Base-by-base conservation (phyloP, 2,329 filamentous ascomycete genomes). In the Aspergillus sp. region DNA sequence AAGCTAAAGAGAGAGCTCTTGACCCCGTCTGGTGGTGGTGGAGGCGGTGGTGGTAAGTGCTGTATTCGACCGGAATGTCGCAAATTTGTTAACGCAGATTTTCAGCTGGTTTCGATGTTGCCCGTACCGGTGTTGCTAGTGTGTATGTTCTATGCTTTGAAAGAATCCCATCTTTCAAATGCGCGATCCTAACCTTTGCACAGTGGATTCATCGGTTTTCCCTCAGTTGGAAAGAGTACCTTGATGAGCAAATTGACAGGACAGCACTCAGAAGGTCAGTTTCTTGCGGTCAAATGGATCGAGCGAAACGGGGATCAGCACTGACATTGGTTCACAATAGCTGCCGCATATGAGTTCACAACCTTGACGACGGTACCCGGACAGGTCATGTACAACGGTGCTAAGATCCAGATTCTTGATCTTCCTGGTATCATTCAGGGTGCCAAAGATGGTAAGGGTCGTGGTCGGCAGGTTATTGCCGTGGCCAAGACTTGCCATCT, bases 401-500 rank as follows among this genome's bases (percentile, higher is more conserved):
- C 95, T 52, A 96, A 96, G 71, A 90, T 99, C 69, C 95, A 99
- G 78, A 98, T 99, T 80, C 91, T 99, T 64, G 95, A 99, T 84
- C 83, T 99, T 73, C 95, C 95, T 1, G 95, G 95, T 87, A 99
- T 99, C 72, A 99, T 99, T 68, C 91, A 98, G 78, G 95, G 95
- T 73, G 95, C 95, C 69, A 98, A 99, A 79, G 95, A 99, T 75
- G 95, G 95, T 65, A 96, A 96, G 75, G 95, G 95, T 81, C 88
- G 95, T 83, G 95, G 95, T 84, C 88, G 94, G 69, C 95, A 99
- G 81, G 95, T 99, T 72, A 99, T 99, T 81, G 95, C 95, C 9
- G 95, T 99, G 52, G 94, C 95, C 61, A 99, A 99, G 83, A 98
- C 95, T 18, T 99, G 95, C 80, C 91, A 99, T 83, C 80, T 99